Conservation (phyloP, 179 eudicot genomes). For the Sideroxylon spinosum region DNA sequence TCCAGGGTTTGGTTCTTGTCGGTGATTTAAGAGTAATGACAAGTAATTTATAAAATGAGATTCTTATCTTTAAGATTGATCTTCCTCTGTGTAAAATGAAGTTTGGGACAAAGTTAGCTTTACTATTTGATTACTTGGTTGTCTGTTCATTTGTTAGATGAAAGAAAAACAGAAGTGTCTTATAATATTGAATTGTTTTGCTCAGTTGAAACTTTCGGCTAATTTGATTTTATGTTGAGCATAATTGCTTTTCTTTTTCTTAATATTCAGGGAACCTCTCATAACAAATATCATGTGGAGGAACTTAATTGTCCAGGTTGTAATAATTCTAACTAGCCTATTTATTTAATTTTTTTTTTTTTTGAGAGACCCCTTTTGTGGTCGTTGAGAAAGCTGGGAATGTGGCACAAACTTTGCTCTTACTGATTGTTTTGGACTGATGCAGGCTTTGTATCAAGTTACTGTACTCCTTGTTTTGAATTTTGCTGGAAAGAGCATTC, state of each 20-base stretch:
- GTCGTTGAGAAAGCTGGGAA: not conserved
- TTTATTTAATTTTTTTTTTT: too few relatives aligned
- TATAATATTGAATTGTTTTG: not conserved
- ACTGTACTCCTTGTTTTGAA: slow-evolving; percentile 65
- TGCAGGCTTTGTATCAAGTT: slow-evolving; percentile 85
- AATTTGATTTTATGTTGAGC: not conserved
- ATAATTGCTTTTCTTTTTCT: not conserved
- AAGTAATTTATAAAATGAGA: too few relatives aligned
- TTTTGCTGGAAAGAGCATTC: slow-evolving; percentile 47
- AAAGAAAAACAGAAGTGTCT: not conserved
- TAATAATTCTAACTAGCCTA: not conserved
- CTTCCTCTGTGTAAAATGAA: too few relatives aligned
- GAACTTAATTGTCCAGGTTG: slow-evolving; percentile 79
- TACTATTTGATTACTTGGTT: not conserved
- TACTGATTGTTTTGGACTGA: not conserved
- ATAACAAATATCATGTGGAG: slow-evolving; percentile 99
- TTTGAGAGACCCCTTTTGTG: not conserved
- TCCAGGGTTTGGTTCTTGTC: too few relatives aligned
- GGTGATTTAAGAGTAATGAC: too few relatives aligned
- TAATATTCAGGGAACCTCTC: slow-evolving; percentile 77
- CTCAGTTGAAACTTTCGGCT: not conserved
- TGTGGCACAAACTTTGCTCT: not conserved
- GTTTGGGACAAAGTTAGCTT: not conserved
- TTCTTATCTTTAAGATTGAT: too few relatives aligned
- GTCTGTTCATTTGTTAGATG: slow-evolving; percentile 7